Percentiles rank a stretch among this genome's conserved stretches.
phyloP scores from a whole-genome alignment of 305 asterid species.

The Solanum hybrid region DNA sequence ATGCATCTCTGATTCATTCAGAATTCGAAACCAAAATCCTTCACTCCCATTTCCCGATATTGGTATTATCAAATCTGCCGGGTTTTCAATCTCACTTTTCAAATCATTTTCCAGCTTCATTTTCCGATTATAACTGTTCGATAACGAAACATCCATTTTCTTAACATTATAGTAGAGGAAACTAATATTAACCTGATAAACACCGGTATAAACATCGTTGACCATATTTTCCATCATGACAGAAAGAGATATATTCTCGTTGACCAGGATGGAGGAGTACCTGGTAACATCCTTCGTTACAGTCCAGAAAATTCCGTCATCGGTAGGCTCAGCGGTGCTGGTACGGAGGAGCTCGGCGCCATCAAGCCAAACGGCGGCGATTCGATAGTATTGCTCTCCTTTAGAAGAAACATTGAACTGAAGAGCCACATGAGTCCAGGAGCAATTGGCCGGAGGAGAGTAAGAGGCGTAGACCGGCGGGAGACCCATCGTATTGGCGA shows the following conservation, averaged over 20 bases:
- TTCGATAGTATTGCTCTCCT: slow-evolving; percentile 60
- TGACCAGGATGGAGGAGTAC: slow-evolving; percentile 50
- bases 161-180: slow-evolving; percentile 38
- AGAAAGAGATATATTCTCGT: slow-evolving; percentile 39
- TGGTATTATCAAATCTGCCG: slow-evolving; percentile 75
- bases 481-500: slow-evolving; percentile 48
- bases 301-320: slow-evolving; percentile 49
- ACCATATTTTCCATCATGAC: slow-evolving; percentile 74
- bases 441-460: slow-evolving; percentile 49
- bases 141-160: not conserved
- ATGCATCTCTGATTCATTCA: slow-evolving; percentile 37
- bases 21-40: slow-evolving; percentile 66
- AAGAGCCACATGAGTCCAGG: slow-evolving; percentile 57
- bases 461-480: slow-evolving; percentile 48
- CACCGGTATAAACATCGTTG: slow-evolving; percentile 52
- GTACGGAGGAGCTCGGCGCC: slow-evolving; percentile 80
- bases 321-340: slow-evolving; percentile 65
- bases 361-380: slow-evolving; percentile 72
- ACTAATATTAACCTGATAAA: slow-evolving; percentile 44
- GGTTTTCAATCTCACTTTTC: slow-evolving; percentile 13
- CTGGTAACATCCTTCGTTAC: slow-evolving; percentile 57
- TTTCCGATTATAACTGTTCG: not conserved
- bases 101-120: not conserved
- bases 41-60: slow-evolving; percentile 42
- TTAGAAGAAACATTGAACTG: slow-evolving; percentile 46